These are phyloP conservation scores for Nevesoporus exiguus DNA, from an alignment of 768 basidiomycete genomes.

Conservation along the genomic window DNA sequence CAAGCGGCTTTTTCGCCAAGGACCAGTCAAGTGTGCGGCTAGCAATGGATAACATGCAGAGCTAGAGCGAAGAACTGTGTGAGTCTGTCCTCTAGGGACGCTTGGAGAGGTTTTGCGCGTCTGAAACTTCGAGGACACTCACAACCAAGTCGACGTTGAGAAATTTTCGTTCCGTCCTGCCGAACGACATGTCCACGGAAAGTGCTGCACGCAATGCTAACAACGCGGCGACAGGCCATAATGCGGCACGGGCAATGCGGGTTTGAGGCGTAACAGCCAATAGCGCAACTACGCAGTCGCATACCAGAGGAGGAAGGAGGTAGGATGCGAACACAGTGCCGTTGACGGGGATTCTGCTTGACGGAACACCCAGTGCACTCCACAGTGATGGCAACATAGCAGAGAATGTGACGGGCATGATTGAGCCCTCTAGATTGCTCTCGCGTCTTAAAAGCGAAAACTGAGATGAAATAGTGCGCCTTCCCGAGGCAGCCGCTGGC, in stretches of 20 bases:
- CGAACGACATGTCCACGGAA: slow-evolving; percentile 1
- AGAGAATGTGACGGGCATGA: not conserved
- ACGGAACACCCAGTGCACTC: not conserved
- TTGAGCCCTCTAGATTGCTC: too few species aligned
- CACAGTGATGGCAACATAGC: not conserved
- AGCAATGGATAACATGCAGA: not conserved
- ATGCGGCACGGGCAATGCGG: not conserved
- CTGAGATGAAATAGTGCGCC: too few species aligned
- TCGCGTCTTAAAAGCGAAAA: too few species aligned
- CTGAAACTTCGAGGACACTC: not conserved
- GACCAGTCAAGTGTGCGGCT: not conserved
- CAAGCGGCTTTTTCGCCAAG: not conserved
- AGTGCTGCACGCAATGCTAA: slow-evolving; percentile 1
- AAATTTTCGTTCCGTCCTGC: not conserved
- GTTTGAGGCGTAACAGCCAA: not conserved
- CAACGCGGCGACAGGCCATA: not conserved
- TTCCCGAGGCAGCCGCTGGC: too few species aligned
- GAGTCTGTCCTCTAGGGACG: not conserved
- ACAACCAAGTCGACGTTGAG: not conserved
- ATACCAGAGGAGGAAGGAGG: not conserved
- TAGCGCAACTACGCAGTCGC: not conserved
- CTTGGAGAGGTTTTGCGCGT: too few species aligned
- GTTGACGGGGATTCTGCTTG: not conserved
- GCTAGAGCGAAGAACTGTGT: not conserved
- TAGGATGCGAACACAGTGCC: not conserved